phyloP scores from a whole-genome alignment of 2,329 filamentous ascomycete species.

The Cercospora sp. region DNA sequence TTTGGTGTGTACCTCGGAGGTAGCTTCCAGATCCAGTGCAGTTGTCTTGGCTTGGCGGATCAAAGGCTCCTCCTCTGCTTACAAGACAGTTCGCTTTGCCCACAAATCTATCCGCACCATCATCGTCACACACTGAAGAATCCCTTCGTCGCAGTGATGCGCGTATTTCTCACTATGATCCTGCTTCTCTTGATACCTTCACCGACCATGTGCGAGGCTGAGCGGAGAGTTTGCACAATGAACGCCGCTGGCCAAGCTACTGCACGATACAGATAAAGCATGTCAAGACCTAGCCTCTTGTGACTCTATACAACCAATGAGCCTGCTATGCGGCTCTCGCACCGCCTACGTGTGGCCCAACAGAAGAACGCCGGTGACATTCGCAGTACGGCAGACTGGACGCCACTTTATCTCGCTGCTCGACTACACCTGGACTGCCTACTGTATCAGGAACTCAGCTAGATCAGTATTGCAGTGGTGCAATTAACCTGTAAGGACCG shows the following conservation, averaged over 20 bases:
- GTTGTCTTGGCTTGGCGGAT: background rate
- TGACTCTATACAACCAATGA: background rate
- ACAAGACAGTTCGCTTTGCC: background rate
- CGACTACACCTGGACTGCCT: background rate
- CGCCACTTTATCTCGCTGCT: background rate
- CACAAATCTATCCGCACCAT: too few species aligned
- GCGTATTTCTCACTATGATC: too few species aligned
- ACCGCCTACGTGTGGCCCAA: background rate
- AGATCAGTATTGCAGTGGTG: background rate
- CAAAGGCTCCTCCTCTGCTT: background rate
- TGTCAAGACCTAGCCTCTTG: background rate
- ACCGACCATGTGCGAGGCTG: background rate
- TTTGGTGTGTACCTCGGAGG: background rate
- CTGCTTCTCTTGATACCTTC: too few species aligned
- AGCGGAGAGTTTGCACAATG: background rate
- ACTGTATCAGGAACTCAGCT: background rate
- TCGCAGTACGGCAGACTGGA: background rate
- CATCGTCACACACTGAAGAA: too few species aligned
- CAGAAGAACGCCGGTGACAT: background rate
- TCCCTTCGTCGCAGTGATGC: too few species aligned
- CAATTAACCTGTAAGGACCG: too few species aligned
- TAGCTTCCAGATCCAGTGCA: background rate
- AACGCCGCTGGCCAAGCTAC: background rate
- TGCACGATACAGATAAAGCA: slow-evolving; percentile 13
- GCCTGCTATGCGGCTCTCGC: background rate